Percentiles rank a stretch among this genome's conserved stretches.
These are phyloP conservation scores for Trypanosoma cruzi DNA, from an alignment of 208 protist species.

Conservation along the genomic window DNA sequence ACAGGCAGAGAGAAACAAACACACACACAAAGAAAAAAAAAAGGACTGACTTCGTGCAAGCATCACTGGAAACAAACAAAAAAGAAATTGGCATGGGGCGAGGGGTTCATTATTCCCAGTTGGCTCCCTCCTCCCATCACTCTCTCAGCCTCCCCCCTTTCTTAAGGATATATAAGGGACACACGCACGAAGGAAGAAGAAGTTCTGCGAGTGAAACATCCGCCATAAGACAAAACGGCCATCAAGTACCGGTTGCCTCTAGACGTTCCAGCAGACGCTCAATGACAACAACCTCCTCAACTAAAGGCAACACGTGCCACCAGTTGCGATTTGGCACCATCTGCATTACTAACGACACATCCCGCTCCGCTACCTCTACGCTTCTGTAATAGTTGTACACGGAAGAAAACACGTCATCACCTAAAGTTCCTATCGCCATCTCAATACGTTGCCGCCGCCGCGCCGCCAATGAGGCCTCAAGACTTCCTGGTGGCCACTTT, in stretches of 20 bases:
- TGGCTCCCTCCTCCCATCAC: no score
- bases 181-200: no score
- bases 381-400: constrained; percentile 78
- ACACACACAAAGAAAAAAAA: no score
- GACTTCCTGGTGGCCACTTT: neutral
- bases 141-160: no score
- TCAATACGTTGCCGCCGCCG: constrained; percentile 42
- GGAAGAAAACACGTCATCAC: constrained; percentile 28
- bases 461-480: constrained; percentile 34
- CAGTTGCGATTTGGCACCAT: constrained; percentile 61
- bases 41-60: no score
- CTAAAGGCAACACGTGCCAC: constrained; percentile 69
- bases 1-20: no score
- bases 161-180: no score
- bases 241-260: neutral
- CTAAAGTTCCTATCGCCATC: constrained; percentile 33
- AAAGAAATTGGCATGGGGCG: no score
- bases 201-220: no score
- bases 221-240: neutral
- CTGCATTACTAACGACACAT: constrained; percentile 50
- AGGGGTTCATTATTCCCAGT: no score
- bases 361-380: constrained; percentile 52
- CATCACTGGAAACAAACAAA: no score
- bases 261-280: constrained; percentile 53
- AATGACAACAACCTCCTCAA: constrained; percentile 80